phyloP scores from a whole-genome alignment of 2,329 filamentous ascomycete species.

The Ceratocystis diversiconidia region DNA sequence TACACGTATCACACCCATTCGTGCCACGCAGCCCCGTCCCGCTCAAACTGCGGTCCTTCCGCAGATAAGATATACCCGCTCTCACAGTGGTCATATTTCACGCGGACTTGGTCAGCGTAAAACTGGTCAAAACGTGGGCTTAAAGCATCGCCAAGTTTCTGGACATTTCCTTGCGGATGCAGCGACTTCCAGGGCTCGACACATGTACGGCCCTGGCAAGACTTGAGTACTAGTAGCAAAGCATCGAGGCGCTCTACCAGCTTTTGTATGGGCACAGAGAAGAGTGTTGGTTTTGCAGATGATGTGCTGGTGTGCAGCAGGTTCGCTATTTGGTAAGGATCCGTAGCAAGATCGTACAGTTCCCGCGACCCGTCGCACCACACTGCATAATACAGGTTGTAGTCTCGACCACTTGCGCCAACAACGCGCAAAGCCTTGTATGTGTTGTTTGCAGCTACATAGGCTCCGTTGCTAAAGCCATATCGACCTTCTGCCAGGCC shows the following conservation, averaged over 20 bases:
- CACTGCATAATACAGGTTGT: conserved; percentile 41
- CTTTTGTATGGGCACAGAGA: conserved; percentile 27
- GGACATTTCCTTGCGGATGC: conserved; percentile 39
- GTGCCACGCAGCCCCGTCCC: conserved; percentile 22
- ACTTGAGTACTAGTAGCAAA: conserved; percentile 45
- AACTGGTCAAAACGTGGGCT: conserved; percentile 34
- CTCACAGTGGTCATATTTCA: conserved; percentile 40
- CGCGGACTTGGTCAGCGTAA: conserved; percentile 34
- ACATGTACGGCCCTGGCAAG: conserved; percentile 40
- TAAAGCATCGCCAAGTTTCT: conserved; percentile 37
- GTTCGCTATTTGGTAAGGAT: conserved; percentile 33
- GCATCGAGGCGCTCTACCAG: conserved; percentile 41
- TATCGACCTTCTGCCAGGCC: conserved; percentile 24
- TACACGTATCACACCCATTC: conserved; percentile 21
- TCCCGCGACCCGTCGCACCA: conserved; percentile 39
- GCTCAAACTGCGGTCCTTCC: conserved; percentile 37
- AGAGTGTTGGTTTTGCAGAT: conserved; percentile 20
- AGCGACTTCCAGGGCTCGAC: conserved; percentile 40
- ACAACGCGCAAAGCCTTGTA: conserved; percentile 40
- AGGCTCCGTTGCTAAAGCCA: conserved; percentile 9
- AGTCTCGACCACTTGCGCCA: conserved; percentile 24
- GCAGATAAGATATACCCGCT: conserved; percentile 39
- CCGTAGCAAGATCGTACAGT: conserved; percentile 39
- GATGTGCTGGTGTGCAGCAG: conserved; percentile 19
- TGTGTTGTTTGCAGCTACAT: conserved; percentile 30